These are phyloP conservation scores for Sphaerulina musiva DNA, from an alignment of 2,329 filamentous ascomycete genomes.

Conservation along the genomic window DNA sequence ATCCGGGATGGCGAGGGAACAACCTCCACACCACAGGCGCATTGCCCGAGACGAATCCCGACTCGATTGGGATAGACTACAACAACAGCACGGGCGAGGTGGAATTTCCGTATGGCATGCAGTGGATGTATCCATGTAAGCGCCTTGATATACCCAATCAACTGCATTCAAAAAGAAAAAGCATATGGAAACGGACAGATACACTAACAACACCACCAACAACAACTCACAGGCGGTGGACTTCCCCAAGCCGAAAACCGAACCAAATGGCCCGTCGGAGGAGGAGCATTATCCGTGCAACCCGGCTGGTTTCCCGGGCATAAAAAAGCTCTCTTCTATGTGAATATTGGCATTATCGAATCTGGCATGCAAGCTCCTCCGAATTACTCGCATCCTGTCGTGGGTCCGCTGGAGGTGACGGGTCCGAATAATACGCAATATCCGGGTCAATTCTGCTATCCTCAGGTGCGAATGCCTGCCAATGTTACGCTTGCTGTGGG, in stretches of 20 bases:
- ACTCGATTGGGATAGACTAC: slow-evolving; percentile 43
- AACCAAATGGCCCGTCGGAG: slow-evolving; percentile 82
- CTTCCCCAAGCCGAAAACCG: slow-evolving; percentile 70
- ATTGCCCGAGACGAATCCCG: slow-evolving; percentile 33
- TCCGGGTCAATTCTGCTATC: slow-evolving; percentile 73
- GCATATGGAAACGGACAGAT: too few relatives aligned
- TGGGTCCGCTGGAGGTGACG: slow-evolving; percentile 71
- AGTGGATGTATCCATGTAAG: slow-evolving; percentile 93
- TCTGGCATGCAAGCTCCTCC: slow-evolving; percentile 50
- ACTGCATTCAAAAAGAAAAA: too few relatives aligned
- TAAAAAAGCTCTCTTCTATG: slow-evolving; percentile 70
- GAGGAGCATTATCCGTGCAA: slow-evolving; percentile 83
- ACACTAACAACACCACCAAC: background rate
- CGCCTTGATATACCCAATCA: too few relatives aligned
- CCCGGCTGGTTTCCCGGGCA: slow-evolving; percentile 96
- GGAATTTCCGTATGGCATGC: slow-evolving; percentile 70
- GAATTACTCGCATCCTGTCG: slow-evolving; percentile 84
- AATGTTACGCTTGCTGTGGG: slow-evolving; percentile 64
- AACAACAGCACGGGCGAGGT: slow-evolving; percentile 12
- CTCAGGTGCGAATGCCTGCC: slow-evolving; percentile 75
- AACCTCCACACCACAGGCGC: slow-evolving; percentile 71
- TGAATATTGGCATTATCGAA: slow-evolving; percentile 74
- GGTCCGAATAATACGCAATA: slow-evolving; percentile 81
- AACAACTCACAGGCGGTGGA: slow-evolving; percentile 64
- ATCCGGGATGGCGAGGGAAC: slow-evolving; percentile 81